Base-by-base conservation (phyloP, 495 filamentous ascomycete species). In the Daldinia bambusicola region DNA sequence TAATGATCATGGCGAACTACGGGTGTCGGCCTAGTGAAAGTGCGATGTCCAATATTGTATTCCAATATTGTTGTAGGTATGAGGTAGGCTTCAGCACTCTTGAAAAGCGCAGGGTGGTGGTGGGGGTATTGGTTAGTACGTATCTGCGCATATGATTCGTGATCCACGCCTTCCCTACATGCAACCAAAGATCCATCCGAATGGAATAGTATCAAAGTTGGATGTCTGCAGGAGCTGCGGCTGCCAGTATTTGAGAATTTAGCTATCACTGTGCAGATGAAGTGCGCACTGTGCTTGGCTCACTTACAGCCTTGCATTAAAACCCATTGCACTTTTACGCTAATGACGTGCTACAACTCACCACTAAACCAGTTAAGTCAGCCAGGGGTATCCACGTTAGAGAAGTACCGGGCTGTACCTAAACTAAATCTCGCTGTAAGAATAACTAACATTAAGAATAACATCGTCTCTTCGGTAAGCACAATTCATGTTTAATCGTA, bases 261-360 rank as follows among this genome's bases (percentile, higher is more conserved):
- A 20, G 50, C 26, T n/a, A 10, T n/a, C 50, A 53, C 50, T 48
- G 30, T 53, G 30, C 26, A 16, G n/a, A 0, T 12, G 2, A 53
- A 22, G 8, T 16, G 31, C 26, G n/a, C 22, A 37, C 26, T 5
- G 51, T 68, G 62, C 31, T 43, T 57, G 57, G 48, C 34, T 50
- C 13, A 52, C 43, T 16, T 22, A 48, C 30, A 55, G 55, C 50
- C 40, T 45, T 45, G 58, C 61, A 64, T 36, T 48, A 48, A 48
- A 48, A 48, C 43, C 16, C 34, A 36, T 36, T 36, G 34, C 37
- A 48, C 51, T 66, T 72, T 69, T 72, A 72, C 69, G 56, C 72
- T 61, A 69, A 32, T 69, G 26, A 63, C 60, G 72, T 69, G 72
- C 69, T 59, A 64, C 56, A 34, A 55, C 30, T 36, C 37, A 36